phyloP scores from a whole-genome alignment of 2,329 filamentous ascomycete species.

The Aspergillus sojae region DNA sequence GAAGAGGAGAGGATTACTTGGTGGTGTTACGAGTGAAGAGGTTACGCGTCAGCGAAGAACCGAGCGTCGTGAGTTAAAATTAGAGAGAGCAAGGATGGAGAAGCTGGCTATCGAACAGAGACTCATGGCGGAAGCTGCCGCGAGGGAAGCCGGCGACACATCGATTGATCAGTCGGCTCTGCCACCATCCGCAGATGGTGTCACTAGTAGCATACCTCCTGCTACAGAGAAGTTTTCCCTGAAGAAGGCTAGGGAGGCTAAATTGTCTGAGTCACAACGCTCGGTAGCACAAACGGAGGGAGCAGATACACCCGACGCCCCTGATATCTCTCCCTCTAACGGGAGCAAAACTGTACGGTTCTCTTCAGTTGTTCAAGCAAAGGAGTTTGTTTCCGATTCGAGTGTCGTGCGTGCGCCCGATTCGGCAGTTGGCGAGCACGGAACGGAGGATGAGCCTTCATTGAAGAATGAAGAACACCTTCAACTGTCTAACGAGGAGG shows the following conservation, averaged over 20 bases:
- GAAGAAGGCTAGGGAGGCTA: constrained; percentile 37
- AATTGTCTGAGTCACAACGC: constrained; percentile 25
- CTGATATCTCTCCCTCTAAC: constrained; percentile 16
- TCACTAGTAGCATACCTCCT: constrained; percentile 19
- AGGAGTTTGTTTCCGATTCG: constrained; percentile 54
- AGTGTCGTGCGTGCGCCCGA: constrained; percentile 19
- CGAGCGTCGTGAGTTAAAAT: constrained; percentile 81
- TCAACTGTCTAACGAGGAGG: constrained; percentile 87
- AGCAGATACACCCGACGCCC: constrained; percentile 5
- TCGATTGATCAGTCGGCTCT: constrained; percentile 16
- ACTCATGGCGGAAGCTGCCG: constrained; percentile 56
- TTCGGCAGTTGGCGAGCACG: constrained; percentile 13
- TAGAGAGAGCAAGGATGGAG: constrained; percentile 86
- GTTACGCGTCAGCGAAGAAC: constrained; percentile 74
- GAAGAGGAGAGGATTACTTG: constrained; percentile 66
- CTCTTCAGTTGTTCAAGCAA: constrained; percentile 67
- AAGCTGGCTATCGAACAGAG: constrained; percentile 80
- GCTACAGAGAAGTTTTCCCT: constrained; percentile 37
- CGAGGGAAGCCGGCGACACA: constrained; percentile 28
- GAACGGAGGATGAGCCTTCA: constrained; percentile 27
- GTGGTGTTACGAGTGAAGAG: constrained; percentile 76
- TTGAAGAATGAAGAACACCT: constrained; percentile 73
- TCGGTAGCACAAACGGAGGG: constrained; percentile 19
- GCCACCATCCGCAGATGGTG: constrained; percentile 18
- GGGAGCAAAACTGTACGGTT: constrained; percentile 68